phyloP scores from a whole-genome alignment of 2,329 filamentous ascomycete genomes.

The Trichoderma simmonsii region DNA sequence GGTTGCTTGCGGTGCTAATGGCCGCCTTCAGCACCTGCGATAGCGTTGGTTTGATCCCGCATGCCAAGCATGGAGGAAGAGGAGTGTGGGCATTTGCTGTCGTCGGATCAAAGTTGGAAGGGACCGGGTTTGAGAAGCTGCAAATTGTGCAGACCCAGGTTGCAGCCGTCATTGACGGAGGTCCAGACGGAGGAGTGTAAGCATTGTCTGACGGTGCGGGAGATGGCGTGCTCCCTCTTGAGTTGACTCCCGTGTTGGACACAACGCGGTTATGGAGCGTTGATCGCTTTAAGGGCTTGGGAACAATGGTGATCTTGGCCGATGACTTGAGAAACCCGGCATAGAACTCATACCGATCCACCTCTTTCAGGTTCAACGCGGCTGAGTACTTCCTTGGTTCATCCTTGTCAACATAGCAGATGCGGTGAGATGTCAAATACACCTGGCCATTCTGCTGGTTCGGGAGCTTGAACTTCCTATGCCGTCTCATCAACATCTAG shows the following conservation, averaged over 20 bases:
- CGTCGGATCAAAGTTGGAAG: slow-evolving; percentile 86
- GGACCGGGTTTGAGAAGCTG: slow-evolving; percentile 88
- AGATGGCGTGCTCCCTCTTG: slow-evolving; percentile 46
- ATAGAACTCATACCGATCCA: slow-evolving; percentile 89
- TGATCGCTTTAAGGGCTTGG: slow-evolving; percentile 70
- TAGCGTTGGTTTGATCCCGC: slow-evolving; percentile 87
- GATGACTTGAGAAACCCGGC: slow-evolving; percentile 94
- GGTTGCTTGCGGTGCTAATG: slow-evolving; percentile 68
- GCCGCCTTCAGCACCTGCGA: slow-evolving; percentile 82
- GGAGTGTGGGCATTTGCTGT: slow-evolving; percentile 76
- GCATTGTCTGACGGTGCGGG: slow-evolving; percentile 44
- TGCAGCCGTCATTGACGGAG: slow-evolving; percentile 55
- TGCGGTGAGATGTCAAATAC: slow-evolving; percentile 91
- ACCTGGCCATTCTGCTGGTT: slow-evolving; percentile 94
- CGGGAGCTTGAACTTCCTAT: slow-evolving; percentile 89
- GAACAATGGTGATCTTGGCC: slow-evolving; percentile 83
- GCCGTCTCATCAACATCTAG: neutral
- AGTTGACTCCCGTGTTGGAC: slow-evolving; percentile 43
- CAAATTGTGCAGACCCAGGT: slow-evolving; percentile 98
- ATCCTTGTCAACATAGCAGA: slow-evolving; percentile 89
- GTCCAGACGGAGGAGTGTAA: slow-evolving; percentile 38
- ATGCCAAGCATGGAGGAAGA: slow-evolving; percentile 83
- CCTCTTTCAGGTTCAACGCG: slow-evolving; percentile 82
- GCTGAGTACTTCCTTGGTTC: slow-evolving; percentile 83
- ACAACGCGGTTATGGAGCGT: slow-evolving; percentile 55